A percentile compares a stretch with the other conserved stretches of the same genome.
These are phyloP conservation scores for Euphorbia celastroides DNA, from an alignment of 441 rosid species.

Conservation along the genomic window DNA sequence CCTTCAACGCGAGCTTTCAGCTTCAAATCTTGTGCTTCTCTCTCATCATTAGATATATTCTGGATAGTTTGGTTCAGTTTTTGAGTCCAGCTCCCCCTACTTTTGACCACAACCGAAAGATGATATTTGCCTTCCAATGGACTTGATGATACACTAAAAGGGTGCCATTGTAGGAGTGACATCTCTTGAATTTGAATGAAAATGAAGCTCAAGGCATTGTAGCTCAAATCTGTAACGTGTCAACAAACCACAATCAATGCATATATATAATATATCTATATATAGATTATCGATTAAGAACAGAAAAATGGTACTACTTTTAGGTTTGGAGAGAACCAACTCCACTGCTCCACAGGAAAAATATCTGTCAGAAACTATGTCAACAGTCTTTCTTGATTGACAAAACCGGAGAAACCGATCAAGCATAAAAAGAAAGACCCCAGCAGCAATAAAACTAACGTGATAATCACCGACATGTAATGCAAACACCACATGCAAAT, in stretches of 20 bases:
- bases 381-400: constrained; percentile 38
- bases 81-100: constrained; percentile 47
- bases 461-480: constrained; percentile 50
- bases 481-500: constrained; percentile 43
- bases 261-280: not conserved
- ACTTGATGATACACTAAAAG: constrained; percentile 51
- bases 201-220: constrained; percentile 77
- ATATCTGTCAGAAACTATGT: constrained; percentile 40
- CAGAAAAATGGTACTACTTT: constrained; percentile 18
- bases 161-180: constrained; percentile 68
- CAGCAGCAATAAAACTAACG: constrained; percentile 45
- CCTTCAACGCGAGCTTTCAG: constrained; percentile 66
- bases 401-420: constrained; percentile 53
- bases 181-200: constrained; percentile 71
- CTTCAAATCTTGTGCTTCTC: constrained; percentile 21
- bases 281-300: not conserved
- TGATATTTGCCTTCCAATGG: constrained; percentile 36
- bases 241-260: not conserved
- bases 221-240: constrained; percentile 43
- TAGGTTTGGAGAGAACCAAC: constrained; percentile 43
- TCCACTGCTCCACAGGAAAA: constrained; percentile 48
- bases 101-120: constrained; percentile 40
- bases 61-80: constrained; percentile 29
- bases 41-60: constrained; percentile 29
- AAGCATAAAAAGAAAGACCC: constrained; percentile 47